Percentiles rank a stretch among this genome's conserved stretches.
phyloP scores from a whole-genome alignment of 768 basidiomycete species.

The Pholiota conissans region DNA sequence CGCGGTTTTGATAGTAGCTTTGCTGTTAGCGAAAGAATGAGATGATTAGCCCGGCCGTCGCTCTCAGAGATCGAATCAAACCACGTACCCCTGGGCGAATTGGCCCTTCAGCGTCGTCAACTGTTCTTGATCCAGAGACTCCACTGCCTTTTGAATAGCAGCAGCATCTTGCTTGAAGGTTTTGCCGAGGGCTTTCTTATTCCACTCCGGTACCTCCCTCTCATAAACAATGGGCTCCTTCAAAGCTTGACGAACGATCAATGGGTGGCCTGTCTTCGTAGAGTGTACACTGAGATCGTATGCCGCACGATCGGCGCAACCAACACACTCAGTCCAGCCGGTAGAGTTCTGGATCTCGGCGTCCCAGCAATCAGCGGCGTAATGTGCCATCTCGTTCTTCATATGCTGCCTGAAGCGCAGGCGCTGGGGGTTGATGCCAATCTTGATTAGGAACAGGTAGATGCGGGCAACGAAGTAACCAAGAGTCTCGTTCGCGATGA shows the following conservation, averaged over 20 bases:
- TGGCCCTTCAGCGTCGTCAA: constrained; percentile 68
- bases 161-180: constrained; percentile 85
- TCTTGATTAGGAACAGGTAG: constrained; percentile 83
- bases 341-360: constrained; percentile 92
- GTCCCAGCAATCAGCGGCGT: constrained; percentile 99
- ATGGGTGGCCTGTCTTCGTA: constrained; percentile 76
- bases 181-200: constrained; percentile 89
- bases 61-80: constrained; percentile 1
- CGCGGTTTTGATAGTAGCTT: constrained; percentile 52
- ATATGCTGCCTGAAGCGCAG: constrained; percentile 97
- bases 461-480: constrained; percentile 97
- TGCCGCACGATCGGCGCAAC: constrained; percentile 97
- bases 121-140: constrained; percentile 63
- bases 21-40: constrained; percentile 31
- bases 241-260: constrained; percentile 85
- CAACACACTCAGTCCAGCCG: constrained; percentile 98
- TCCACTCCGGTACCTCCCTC: constrained; percentile 74
- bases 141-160: constrained; percentile 60
- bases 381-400: constrained; percentile 99
- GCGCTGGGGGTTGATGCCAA: constrained; percentile 83
- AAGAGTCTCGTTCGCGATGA: constrained; percentile 95
- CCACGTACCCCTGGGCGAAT: constrained; percentile 69
- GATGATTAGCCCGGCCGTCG: neutral
- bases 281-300: constrained; percentile 94
- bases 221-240: constrained; percentile 85